These are phyloP conservation scores for Coemansia sp. DNA, from an alignment of 192 early-diverging fungal genomes.

Conservation along the genomic window DNA sequence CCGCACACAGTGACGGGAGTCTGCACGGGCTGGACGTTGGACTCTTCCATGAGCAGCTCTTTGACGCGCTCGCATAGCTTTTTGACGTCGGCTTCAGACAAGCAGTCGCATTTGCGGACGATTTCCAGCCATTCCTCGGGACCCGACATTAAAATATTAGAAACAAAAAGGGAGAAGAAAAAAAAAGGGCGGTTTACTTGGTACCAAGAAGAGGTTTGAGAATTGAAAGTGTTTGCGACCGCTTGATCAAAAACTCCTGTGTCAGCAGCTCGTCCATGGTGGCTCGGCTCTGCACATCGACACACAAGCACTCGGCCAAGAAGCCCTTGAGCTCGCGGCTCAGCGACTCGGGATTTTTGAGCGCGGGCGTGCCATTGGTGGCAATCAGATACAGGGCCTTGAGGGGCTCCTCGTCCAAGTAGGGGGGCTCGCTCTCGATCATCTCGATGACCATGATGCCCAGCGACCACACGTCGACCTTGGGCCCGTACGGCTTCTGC, in stretches of 20 bases:
- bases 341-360: slow-evolving; percentile 81
- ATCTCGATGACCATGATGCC: slow-evolving; percentile 98
- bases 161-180: neutral
- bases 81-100: slow-evolving; percentile 95
- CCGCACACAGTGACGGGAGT: slow-evolving; percentile 94
- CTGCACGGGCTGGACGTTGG: slow-evolving; percentile 94
- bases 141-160: slow-evolving; percentile 47
- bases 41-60: slow-evolving; percentile 96
- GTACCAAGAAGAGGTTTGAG: slow-evolving; percentile 31
- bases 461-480: slow-evolving; percentile 88
- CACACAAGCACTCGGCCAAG: slow-evolving; percentile 81
- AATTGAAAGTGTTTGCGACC: slow-evolving; percentile 31
- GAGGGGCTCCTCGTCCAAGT: slow-evolving; percentile 91
- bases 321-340: slow-evolving; percentile 80
- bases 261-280: slow-evolving; percentile 73
- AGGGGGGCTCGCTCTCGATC: slow-evolving; percentile 96
- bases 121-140: slow-evolving; percentile 96
- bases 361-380: slow-evolving; percentile 90
- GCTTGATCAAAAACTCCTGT: slow-evolving; percentile 59
- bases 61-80: slow-evolving; percentile 98
- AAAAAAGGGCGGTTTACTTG: slow-evolving; percentile 14
- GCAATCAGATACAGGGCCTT: slow-evolving; percentile 95
- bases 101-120: slow-evolving; percentile 88
- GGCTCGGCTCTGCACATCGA: slow-evolving; percentile 81
- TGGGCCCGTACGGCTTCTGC: slow-evolving; percentile 74